A percentile compares a stretch with the other conserved stretches of the same genome.
Conservation (phyloP, 768 basidiomycete genomes). For the Russula emetica region DNA sequence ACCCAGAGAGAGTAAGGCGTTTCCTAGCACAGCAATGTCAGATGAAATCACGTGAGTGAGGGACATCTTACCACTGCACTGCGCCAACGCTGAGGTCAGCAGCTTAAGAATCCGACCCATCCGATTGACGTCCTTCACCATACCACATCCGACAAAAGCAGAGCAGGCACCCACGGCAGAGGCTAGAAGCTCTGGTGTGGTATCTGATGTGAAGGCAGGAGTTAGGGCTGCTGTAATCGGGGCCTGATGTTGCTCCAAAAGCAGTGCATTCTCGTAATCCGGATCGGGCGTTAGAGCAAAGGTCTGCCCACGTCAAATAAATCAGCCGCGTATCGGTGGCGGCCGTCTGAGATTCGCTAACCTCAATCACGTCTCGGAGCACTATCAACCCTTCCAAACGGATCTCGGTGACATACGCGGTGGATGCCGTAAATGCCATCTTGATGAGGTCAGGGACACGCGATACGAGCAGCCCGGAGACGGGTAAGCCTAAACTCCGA, state of each 20-base stretch:
- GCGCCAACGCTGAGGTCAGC: conserved; percentile 80
- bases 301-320: conserved; percentile 46
- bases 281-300: conserved; percentile 87
- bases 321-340: conserved; percentile 4
- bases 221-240: conserved; percentile 97
- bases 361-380: conserved; percentile 88
- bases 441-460: conserved; percentile 90
- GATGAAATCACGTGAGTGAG: background rate
- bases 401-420: conserved; percentile 95
- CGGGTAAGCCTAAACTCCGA: conserved; percentile 50
- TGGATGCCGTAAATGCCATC: conserved; percentile 97
- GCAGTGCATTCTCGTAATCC: conserved; percentile 81
- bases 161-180: conserved; percentile 92
- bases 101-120: conserved; percentile 96
- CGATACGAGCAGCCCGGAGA: conserved; percentile 67
- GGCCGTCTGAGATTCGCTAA: conserved; percentile 33
- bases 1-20: conserved; percentile 79
- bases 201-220: conserved; percentile 92
- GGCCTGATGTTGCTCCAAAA: conserved; percentile 96
- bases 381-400: conserved; percentile 87
- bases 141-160: conserved; percentile 90
- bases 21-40: conserved; percentile 45
- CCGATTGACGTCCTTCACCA: conserved; percentile 80
- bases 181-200: conserved; percentile 91
- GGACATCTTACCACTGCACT: conserved; percentile 67